Conservation (phyloP, 495 filamentous ascomycete genomes). For the Xylaria intraflava region DNA sequence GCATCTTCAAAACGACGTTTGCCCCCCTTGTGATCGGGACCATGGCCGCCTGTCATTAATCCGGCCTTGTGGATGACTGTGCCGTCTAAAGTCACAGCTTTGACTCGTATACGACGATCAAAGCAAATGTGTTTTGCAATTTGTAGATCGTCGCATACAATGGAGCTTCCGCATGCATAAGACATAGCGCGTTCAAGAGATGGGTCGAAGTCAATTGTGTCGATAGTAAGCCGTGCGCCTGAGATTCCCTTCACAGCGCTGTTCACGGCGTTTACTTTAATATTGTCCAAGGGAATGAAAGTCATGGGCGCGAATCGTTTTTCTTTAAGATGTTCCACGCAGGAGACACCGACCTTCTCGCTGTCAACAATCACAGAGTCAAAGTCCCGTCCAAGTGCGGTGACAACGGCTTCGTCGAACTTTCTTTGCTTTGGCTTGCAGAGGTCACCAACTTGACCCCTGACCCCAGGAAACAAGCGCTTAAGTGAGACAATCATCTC, state of each 20-base stretch:
- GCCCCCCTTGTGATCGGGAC: constrained; percentile 60
- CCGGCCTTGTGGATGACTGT: constrained; percentile 95
- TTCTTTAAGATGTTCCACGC: constrained; percentile 88
- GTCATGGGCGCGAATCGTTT: constrained; percentile 79
- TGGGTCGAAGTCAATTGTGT: constrained; percentile 90
- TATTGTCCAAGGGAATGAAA: constrained; percentile 93
- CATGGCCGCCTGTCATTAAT: constrained; percentile 90
- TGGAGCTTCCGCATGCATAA: constrained; percentile 91
- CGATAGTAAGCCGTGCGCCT: constrained; percentile 80
- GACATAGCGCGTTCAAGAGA: constrained; percentile 84
- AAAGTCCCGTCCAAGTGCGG: constrained; percentile 85
- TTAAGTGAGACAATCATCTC: constrained; percentile 80
- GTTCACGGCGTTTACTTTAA: constrained; percentile 84
- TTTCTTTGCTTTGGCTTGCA: constrained; percentile 97
- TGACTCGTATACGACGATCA: constrained; percentile 75
- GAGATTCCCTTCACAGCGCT: constrained; percentile 85
- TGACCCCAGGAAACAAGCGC: constrained; percentile 86
- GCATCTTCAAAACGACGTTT: constrained; percentile 83
- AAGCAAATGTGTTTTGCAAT: constrained; percentile 89
- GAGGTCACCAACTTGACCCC: constrained; percentile 81
- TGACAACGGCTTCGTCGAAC: constrained; percentile 85
- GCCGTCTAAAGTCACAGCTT: constrained; percentile 88
- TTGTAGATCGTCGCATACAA: constrained; percentile 82
- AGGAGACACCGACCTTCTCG: constrained; percentile 88
- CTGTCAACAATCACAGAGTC: constrained; percentile 95